These are phyloP conservation scores for Erodium moschatum DNA, from an alignment of 441 rosid species.

Conservation along the genomic window DNA sequence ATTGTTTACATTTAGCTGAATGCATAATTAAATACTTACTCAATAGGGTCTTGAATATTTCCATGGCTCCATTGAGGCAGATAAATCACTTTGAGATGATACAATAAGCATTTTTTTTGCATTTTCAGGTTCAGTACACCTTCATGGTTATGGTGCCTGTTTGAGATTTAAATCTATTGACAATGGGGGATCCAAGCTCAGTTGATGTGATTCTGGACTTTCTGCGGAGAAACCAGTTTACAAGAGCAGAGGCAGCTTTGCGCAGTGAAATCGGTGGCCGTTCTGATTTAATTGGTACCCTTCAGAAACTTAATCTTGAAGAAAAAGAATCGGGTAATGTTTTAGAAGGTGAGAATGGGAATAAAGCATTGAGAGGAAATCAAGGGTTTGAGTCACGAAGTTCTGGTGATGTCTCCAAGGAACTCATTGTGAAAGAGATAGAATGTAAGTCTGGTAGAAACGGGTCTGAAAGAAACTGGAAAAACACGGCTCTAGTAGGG, in stretches of 20 bases:
- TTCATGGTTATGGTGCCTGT: too few relatives aligned
- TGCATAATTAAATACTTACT: not conserved
- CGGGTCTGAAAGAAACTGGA: conserved; percentile 52
- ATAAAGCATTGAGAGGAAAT: conserved; percentile 21
- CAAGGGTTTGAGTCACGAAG: conserved; percentile 33
- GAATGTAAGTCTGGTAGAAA: conserved; percentile 53
- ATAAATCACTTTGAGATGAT: too few relatives aligned
- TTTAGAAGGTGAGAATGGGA: conserved; percentile 34
- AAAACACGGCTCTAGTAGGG: conserved; percentile 38
- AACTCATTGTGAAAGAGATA: conserved; percentile 80
- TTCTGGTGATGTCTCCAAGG: conserved; percentile 44
- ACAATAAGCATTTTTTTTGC: too few relatives aligned
- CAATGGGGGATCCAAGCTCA: conserved; percentile 56
- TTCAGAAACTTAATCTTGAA: conserved; percentile 50
- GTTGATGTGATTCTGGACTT: conserved; percentile 66
- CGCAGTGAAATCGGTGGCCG: conserved; percentile 55
- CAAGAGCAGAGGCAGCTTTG: conserved; percentile 88
- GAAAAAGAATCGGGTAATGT: conserved; percentile 33
- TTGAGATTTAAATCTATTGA: too few relatives aligned
- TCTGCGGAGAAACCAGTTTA: conserved; percentile 56
- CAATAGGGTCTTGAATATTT: too few relatives aligned
- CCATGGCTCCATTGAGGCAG: too few relatives aligned
- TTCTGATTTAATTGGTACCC: conserved; percentile 64
- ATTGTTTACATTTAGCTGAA: not conserved
- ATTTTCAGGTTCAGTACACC: too few relatives aligned